Percentiles rank a stretch among this genome's conserved stretches.
Conservation (phyloP, 805 yeast genomes). For the Starmerella bacillaris region DNA sequence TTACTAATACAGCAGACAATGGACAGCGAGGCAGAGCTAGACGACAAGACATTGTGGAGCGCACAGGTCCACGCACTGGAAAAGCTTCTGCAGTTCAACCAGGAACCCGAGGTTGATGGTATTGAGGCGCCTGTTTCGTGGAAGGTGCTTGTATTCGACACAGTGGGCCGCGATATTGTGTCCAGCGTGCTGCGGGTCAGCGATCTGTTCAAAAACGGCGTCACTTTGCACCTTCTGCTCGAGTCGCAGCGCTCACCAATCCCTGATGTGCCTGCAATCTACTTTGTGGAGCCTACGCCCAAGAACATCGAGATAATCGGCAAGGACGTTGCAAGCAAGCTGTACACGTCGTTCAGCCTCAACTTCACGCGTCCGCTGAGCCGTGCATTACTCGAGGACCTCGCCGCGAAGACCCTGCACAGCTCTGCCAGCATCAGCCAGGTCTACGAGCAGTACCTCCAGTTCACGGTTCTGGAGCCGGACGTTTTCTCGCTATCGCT, state of each 20-base stretch:
- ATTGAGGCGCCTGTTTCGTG: constrained; percentile 28
- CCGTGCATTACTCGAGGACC: constrained; percentile 66
- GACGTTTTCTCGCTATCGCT: constrained; percentile 67
- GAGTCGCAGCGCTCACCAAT: constrained; percentile 57
- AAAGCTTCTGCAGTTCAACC: constrained; percentile 71
- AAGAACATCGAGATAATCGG: constrained; percentile 56
- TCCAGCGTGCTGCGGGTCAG: constrained; percentile 86
- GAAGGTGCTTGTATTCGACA: constrained; percentile 79
- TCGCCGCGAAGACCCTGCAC: constrained; percentile 61
- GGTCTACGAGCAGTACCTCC: constrained; percentile 84
- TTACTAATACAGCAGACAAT: not conserved
- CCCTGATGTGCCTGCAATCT: constrained; percentile 88
- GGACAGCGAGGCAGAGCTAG: not conserved
- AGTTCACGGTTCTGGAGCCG: constrained; percentile 85
- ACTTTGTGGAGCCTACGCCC: constrained; percentile 73
- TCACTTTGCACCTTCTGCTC: constrained; percentile 72
- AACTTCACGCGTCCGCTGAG: constrained; percentile 71
- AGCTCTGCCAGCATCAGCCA: constrained; percentile 60
- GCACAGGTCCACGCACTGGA: constrained; percentile 36
- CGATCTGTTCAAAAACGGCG: constrained; percentile 75
- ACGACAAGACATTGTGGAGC: constrained; percentile 16
- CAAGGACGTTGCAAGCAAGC: constrained; percentile 53
- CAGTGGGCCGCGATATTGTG: constrained; percentile 62
- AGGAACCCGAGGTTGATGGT: constrained; percentile 27
- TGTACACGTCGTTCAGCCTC: constrained; percentile 62